A percentile compares a stretch with the other conserved stretches of the same genome.
Evolutionary conservation across 2,329 filamentous ascomycete genomes (phyloP).

Genomic region (Talaromyces albobiverticillius): DNA sequence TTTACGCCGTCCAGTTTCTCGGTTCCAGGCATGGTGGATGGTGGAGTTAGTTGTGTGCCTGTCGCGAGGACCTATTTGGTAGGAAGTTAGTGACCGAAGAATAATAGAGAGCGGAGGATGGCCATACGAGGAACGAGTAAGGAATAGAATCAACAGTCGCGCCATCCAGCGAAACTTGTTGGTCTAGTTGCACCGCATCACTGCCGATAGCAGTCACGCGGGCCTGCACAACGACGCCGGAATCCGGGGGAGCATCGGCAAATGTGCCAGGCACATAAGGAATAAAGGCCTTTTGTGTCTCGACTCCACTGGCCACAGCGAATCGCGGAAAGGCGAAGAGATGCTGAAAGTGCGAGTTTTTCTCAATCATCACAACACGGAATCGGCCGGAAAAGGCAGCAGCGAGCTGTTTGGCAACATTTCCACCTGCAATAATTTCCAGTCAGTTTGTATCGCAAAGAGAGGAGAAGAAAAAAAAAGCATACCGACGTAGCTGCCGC

Average conservation of each 20-base stretch:
- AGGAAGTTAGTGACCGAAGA: neutral
- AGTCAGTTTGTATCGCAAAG: neutral
- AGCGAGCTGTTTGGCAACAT: neutral
- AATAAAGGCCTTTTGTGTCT: slow-evolving; percentile 4
- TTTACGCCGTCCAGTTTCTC: neutral
- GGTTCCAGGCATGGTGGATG: neutral
- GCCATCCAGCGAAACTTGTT: neutral
- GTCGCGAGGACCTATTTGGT: neutral
- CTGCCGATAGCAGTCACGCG: neutral
- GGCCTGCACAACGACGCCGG: neutral
- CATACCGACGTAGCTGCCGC: neutral
- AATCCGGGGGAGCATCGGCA: neutral
- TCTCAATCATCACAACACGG: slow-evolving; percentile 5
- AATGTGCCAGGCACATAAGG: neutral
- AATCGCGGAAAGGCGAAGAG: slow-evolving; percentile 5
- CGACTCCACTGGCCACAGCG: neutral
- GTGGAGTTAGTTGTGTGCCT: neutral
- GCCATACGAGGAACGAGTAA: neutral
- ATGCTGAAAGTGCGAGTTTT: slow-evolving; percentile 6
- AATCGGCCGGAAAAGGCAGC: neutral
- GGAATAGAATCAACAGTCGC: neutral
- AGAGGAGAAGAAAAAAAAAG: neutral
- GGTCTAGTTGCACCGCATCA: neutral
- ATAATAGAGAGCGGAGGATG: neutral
- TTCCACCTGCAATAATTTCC: neutral